Base-by-base conservation (phyloP, 148 eudicot genomes). In the Camellia granthamiana region DNA sequence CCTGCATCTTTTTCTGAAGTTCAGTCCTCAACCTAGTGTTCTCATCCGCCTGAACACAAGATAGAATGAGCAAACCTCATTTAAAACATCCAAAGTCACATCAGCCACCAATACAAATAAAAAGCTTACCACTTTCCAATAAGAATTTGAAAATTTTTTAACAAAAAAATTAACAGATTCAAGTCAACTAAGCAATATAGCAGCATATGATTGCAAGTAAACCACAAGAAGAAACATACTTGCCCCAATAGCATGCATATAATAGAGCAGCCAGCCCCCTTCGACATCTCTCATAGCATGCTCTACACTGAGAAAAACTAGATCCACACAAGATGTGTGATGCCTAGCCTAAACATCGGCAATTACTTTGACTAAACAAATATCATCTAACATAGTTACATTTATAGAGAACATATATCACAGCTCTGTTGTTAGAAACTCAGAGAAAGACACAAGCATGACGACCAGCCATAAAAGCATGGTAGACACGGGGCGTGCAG, bases 41-140 rank as follows among this genome's bases (percentile, higher is more conserved):
- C 89, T 93, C 99, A 84, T 95, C 97, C 47, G 81, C 92, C 99
- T 93, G 90, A 30, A 81, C 63, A 60, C n/a, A 55, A 76, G 18
- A 66, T 72, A 55, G 62, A 71, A 72, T 65, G 44, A 73, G 75
- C 3, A 75, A 51, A 2, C 61, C 9, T 44, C 21, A 43, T 30
- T 61, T 56, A 23, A 14, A 2, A 38, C 61, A 41, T 21, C 4
- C 38, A 21, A 58, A 60, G 71, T 47, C 41, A 70, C 30, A 47
- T 7, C 44, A 63, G 61, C 13, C 54, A 60, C 38, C 18, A 44
- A 49, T 47, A 60, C 8, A 51, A 54, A 54, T 19, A 71, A 12
- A 60, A 7, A 46, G 11, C 55, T 3, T 18, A 61, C 13, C 19
- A 38, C 23, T 49, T 16, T 14, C 41, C 44, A 10, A 21, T 16